phyloP scores from a whole-genome alignment of 768 basidiomycete species.

The Suillus cothurnatus region DNA sequence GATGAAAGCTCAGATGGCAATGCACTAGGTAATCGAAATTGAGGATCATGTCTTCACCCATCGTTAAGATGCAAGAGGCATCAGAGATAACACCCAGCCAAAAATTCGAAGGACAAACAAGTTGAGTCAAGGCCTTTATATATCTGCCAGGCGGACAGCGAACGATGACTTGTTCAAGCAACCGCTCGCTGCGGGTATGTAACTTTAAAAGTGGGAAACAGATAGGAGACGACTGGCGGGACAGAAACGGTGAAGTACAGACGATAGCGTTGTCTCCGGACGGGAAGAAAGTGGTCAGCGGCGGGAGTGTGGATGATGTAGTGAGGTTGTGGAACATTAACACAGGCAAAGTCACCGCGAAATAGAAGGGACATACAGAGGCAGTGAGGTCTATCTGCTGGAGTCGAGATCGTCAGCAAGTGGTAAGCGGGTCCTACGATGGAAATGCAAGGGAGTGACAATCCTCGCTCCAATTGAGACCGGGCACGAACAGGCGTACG shows the following conservation, averaged over 20 bases:
- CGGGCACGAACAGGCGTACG: fast-evolving
- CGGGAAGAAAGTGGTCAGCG: not conserved
- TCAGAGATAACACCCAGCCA: not conserved
- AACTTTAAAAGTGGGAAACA: not conserved
- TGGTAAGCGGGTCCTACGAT: not conserved
- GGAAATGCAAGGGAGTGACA: not conserved
- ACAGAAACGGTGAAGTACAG: not conserved
- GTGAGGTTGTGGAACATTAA: not conserved
- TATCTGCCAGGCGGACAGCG: no score
- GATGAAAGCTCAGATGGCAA: not conserved
- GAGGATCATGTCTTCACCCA: not conserved
- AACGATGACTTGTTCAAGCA: not conserved
- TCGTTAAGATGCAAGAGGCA: not conserved
- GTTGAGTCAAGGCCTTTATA: not conserved
- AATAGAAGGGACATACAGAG: not conserved
- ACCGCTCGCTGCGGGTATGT: not conserved
- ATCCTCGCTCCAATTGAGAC: not conserved
- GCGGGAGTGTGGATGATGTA: not conserved
- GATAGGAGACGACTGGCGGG: not conserved
- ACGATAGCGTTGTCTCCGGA: not conserved
- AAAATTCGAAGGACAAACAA: not conserved
- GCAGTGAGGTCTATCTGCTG: not conserved
- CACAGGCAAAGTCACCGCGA: not conserved
- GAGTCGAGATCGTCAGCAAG: not conserved
- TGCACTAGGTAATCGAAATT: not conserved